A percentile compares a stretch with the other conserved stretches of the same genome.
phyloP scores from a whole-genome alignment of 2,329 filamentous ascomycete genomes.

The Sarocladiaceae sp. region DNA sequence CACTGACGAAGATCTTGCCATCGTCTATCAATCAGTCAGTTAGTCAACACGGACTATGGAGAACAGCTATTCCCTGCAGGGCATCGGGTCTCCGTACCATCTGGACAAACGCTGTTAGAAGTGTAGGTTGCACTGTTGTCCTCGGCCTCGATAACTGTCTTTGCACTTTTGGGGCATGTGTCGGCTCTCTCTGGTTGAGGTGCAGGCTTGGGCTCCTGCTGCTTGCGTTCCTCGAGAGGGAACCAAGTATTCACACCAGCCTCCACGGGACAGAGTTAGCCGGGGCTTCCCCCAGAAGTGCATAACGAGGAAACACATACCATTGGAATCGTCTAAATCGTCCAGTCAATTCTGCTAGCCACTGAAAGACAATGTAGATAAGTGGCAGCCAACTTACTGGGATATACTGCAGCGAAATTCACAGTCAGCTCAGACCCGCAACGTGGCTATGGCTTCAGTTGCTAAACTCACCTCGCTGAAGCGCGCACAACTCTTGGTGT shows the following conservation, averaged over 20 bases:
- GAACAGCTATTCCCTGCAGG: background rate
- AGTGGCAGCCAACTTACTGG: background rate
- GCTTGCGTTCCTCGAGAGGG: constrained; percentile 3
- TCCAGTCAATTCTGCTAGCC: background rate
- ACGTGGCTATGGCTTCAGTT: too few relatives aligned
- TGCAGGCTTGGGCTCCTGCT: constrained; percentile 1
- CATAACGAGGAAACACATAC: background rate
- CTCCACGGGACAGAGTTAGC: background rate
- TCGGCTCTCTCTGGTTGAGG: background rate
- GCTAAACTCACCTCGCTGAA: constrained; percentile 6
- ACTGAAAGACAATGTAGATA: background rate
- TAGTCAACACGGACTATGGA: background rate
- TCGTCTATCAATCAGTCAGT: constrained; percentile 1
- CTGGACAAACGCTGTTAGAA: background rate
- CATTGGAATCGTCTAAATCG: constrained; percentile 1
- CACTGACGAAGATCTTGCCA: constrained; percentile 2
- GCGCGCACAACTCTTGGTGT: background rate
- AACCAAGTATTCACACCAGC: constrained; percentile 4
- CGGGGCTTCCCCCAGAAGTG: background rate
- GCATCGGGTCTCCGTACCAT: background rate
- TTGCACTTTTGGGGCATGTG: background rate
- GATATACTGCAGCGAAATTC: background rate
- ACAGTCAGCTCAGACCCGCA: background rate
- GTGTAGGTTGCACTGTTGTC: background rate
- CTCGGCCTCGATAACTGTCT: background rate